Percentiles rank a stretch among this genome's conserved stretches.
Evolutionary conservation across 148 eudicot genomes (phyloP).

Genomic region (Silene conica): DNA sequence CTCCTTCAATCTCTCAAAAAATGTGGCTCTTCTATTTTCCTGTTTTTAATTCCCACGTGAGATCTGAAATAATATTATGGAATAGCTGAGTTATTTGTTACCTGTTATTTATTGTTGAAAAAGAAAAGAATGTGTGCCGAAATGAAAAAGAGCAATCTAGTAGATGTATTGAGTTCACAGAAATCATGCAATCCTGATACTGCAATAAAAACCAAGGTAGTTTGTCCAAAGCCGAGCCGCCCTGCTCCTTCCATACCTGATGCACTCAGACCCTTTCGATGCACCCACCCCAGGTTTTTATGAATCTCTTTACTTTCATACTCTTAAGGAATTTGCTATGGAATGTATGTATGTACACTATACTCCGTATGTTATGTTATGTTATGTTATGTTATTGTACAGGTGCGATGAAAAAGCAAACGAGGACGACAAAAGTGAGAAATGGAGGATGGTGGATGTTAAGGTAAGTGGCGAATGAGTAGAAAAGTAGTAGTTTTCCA

Average conservation of each 20-base stretch:
- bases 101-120: too few relatives aligned
- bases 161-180: neutral
- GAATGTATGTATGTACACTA: too few relatives aligned
- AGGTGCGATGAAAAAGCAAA: neutral
- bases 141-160: neutral
- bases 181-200: neutral
- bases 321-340: neutral
- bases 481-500: neutral
- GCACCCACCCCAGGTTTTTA: neutral
- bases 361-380: too few relatives aligned
- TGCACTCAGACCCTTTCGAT: neutral
- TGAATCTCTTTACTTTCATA: neutral
- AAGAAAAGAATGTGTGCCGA: neutral
- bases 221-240: neutral
- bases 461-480: neutral
- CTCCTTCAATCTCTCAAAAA: neutral
- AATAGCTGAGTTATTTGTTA: neutral
- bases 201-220: neutral
- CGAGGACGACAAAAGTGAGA: neutral
- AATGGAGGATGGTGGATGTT: neutral
- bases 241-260: neutral
- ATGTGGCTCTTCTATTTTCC: neutral
- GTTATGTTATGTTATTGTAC: neutral
- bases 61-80: neutral
- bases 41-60: neutral